Conservation (phyloP, 1,139 yeast species). For the Yamadazyma dushanensis region DNA sequence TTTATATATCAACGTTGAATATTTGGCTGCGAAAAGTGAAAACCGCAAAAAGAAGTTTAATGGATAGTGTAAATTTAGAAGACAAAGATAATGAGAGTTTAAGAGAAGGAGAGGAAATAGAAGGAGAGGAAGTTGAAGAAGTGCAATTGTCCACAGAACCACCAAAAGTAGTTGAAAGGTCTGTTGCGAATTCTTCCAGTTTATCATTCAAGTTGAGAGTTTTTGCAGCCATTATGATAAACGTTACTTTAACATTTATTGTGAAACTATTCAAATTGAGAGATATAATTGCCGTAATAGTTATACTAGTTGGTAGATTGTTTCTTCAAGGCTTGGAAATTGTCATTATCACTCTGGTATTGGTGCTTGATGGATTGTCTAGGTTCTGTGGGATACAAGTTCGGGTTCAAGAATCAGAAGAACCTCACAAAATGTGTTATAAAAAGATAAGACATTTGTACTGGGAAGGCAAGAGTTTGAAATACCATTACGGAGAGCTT, state of each 20-base stretch:
- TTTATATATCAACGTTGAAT: neutral
- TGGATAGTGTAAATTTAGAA: too few species aligned
- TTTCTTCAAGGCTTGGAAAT: slow-evolving; percentile 1
- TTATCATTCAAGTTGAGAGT: too few species aligned
- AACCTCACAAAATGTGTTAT: neutral
- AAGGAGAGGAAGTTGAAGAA: too few species aligned
- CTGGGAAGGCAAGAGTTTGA: neutral
- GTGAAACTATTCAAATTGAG: slow-evolving; percentile 5
- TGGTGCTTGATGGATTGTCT: neutral
- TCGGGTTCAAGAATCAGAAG: neutral
- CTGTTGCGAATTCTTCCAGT: too few species aligned
- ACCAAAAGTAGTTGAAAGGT: too few species aligned
- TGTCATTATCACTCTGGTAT: neutral
- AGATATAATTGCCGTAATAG: neutral
- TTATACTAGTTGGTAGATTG: neutral
- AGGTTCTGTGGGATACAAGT: neutral
- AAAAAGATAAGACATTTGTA: neutral
- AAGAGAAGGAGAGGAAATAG: too few species aligned
- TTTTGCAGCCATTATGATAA: too few species aligned
- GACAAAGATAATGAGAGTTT: too few species aligned
- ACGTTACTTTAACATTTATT: too few species aligned
- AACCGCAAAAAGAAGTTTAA: slow-evolving; percentile 1
- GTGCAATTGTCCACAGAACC: too few species aligned
- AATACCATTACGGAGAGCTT: neutral
- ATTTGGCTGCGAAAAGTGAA: slow-evolving; percentile 5